These are phyloP conservation scores for Elaeagnus macrophylla DNA, from an alignment of 306 rosid genomes.

Conservation along the genomic window DNA sequence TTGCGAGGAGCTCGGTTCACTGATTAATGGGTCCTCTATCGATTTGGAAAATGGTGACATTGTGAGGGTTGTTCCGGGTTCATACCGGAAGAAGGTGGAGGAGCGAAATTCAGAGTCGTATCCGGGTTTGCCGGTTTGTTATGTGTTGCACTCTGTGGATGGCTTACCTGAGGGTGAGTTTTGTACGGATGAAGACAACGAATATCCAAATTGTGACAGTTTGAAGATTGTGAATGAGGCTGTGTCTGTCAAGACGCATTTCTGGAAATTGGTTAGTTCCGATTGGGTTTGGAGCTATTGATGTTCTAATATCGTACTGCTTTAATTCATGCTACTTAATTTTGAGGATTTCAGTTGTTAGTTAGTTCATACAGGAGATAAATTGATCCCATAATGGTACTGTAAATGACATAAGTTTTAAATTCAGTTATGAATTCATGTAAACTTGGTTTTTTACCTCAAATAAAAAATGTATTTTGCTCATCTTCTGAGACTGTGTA, in stretches of 20 bases:
- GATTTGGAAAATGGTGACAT: constrained; percentile 17
- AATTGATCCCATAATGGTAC: neutral
- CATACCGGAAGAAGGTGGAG: constrained; percentile 66
- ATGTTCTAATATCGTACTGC: no score
- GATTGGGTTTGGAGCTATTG: neutral
- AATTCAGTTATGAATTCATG: constrained; percentile 9
- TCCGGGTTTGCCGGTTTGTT: constrained; percentile 89
- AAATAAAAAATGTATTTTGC: neutral
- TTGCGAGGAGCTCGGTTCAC: constrained; percentile 84
- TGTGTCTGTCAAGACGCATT: constrained; percentile 80
- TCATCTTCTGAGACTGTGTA: neutral
- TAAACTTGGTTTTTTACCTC: constrained; percentile 8
- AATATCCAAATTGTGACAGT: constrained; percentile 33
- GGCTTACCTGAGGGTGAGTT: constrained; percentile 81
- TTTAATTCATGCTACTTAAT: neutral
- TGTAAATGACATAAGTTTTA: neutral
- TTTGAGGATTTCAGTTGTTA: constrained; percentile 12
- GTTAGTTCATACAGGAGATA: no score
- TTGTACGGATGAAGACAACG: constrained; percentile 65
- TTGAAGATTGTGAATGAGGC: constrained; percentile 41
- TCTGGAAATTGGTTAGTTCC: constrained; percentile 82
- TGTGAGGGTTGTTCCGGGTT: constrained; percentile 56
- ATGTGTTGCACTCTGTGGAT: constrained; percentile 61
- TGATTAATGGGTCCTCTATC: constrained; percentile 9
- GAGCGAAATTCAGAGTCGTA: constrained; percentile 69